These are phyloP conservation scores for Leptographium flavum DNA, from an alignment of 2,329 filamentous ascomycete genomes.

Conservation along the genomic window DNA sequence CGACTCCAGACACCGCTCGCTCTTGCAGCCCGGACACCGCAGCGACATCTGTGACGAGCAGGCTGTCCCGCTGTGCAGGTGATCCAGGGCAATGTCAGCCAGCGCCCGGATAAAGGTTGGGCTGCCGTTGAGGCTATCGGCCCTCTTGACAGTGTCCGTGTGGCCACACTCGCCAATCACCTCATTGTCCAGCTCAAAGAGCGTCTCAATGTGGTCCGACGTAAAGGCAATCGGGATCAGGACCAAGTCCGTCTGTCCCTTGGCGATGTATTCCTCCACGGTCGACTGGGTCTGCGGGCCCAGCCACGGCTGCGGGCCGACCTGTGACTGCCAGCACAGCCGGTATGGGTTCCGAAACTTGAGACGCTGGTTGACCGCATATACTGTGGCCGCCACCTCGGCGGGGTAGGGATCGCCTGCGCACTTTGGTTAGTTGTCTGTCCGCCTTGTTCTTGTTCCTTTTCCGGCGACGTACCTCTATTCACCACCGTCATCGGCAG, in stretches of 20 bases:
- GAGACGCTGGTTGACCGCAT: conserved; percentile 89
- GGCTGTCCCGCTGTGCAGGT: conserved; percentile 52
- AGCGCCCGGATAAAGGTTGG: conserved; percentile 81
- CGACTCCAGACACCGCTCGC: conserved; percentile 69
- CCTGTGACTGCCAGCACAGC: conserved; percentile 95
- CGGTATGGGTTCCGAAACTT: conserved; percentile 83
- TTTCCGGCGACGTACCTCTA: conserved; percentile 40
- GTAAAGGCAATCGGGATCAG: conserved; percentile 95
- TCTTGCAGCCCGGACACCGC: conserved; percentile 86
- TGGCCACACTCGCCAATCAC: conserved; percentile 80
- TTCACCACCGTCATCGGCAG: conserved; percentile 97
- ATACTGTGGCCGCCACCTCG: conserved; percentile 89
- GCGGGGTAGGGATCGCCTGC: conserved; percentile 87
- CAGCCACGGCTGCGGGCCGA: conserved; percentile 88
- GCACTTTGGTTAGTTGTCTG: not conserved
- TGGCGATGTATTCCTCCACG: conserved; percentile 76
- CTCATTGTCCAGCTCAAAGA: conserved; percentile 88
- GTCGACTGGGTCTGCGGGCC: conserved; percentile 85
- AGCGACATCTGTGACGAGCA: conserved; percentile 80
- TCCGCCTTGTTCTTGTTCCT: not conserved
- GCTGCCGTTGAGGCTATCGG: conserved; percentile 83
- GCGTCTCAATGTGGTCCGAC: conserved; percentile 95
- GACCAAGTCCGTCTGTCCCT: conserved; percentile 81
- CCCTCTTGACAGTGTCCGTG: conserved; percentile 69
- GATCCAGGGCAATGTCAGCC: conserved; percentile 70